Percentiles rank a stretch among this genome's conserved stretches.
phyloP scores from a whole-genome alignment of 176 grass and related monocot species.

The Alloteropsis semialata region DNA sequence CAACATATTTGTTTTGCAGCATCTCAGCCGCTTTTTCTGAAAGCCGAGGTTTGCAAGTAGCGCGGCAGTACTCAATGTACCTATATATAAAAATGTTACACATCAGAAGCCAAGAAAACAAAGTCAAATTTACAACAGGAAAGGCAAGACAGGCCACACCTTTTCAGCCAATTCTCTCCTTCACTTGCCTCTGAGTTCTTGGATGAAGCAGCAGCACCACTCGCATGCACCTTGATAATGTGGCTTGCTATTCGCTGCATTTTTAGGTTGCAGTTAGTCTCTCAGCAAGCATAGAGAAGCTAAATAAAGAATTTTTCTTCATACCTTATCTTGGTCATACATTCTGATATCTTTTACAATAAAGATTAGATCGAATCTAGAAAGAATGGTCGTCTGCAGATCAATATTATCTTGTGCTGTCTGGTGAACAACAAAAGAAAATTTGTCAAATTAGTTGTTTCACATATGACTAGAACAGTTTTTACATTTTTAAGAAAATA shows the following conservation, averaged over 20 bases:
- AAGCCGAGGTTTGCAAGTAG: conserved; percentile 70
- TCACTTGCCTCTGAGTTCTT: conserved; percentile 59
- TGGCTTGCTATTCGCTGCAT: conserved; percentile 77
- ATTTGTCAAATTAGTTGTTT: neutral
- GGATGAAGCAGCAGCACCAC: conserved; percentile 50
- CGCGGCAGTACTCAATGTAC: conserved; percentile 87
- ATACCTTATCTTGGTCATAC: conserved; percentile 94
- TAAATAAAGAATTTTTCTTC: conserved; percentile 7
- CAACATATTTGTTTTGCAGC: conserved; percentile 96
- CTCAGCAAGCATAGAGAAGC: neutral
- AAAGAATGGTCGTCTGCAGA: conserved; percentile 96
- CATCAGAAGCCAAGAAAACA: conserved; percentile 4
- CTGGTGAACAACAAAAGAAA: conserved; percentile 39
- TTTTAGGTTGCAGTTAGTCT: conserved; percentile 12
- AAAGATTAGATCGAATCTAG: conserved; percentile 96
- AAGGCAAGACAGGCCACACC: conserved; percentile 23
- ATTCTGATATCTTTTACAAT: conserved; percentile 96
- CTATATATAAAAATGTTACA: conserved; percentile 32
- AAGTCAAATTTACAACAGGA: conserved; percentile 24
- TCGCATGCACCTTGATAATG: conserved; percentile 97
- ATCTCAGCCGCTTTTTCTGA: conserved; percentile 96
- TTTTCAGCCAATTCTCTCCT: conserved; percentile 97
- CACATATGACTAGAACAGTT: neutral
- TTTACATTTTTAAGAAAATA: neutral
- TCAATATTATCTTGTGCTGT: conserved; percentile 98